phyloP scores from a whole-genome alignment of 2,329 filamentous ascomycete species.

The Penicillium sp. region DNA sequence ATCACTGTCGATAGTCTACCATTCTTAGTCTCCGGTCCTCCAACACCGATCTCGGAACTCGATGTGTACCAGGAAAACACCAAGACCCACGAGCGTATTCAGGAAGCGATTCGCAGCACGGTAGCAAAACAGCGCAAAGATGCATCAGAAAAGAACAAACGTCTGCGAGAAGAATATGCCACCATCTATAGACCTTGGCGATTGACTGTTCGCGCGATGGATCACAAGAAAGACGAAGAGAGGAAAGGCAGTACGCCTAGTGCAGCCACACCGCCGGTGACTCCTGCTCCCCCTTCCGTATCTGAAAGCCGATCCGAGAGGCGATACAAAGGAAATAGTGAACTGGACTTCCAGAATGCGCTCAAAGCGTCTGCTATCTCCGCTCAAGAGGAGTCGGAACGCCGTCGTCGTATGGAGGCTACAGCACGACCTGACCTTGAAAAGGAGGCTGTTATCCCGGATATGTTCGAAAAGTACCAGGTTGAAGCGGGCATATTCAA shows the following conservation, averaged over 20 bases:
- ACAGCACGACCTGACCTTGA: conserved; percentile 42
- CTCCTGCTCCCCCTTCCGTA: conserved; percentile 28
- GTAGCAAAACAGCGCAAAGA: conserved; percentile 38
- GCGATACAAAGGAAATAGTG: conserved; percentile 46
- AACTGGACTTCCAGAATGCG: conserved; percentile 47
- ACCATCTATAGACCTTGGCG: conserved; percentile 44
- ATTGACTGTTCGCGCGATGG: conserved; percentile 38
- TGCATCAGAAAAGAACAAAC: conserved; percentile 36
- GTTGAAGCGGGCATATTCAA: conserved; percentile 39
- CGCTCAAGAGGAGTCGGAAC: conserved; percentile 45
- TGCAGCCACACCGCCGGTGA: conserved; percentile 32
- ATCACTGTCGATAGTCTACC: conserved; percentile 44
- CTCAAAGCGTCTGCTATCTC: conserved; percentile 47
- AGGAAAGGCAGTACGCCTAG: conserved; percentile 35
- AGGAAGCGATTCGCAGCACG: conserved; percentile 34
- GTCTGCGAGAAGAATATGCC: conserved; percentile 38
- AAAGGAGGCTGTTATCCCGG: conserved; percentile 45
- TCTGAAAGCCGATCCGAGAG: conserved; percentile 27
- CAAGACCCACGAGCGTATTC: conserved; percentile 35
- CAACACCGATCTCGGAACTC: conserved; percentile 42
- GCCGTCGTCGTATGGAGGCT: conserved; percentile 40
- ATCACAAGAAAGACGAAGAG: conserved; percentile 36
- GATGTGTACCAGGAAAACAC: conserved; percentile 42
- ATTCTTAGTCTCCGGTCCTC: conserved; percentile 41
- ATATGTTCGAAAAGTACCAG: conserved; percentile 44